Base-by-base conservation (phyloP, 2,329 filamentous ascomycete genomes). In the Aspergillus sergii region DNA sequence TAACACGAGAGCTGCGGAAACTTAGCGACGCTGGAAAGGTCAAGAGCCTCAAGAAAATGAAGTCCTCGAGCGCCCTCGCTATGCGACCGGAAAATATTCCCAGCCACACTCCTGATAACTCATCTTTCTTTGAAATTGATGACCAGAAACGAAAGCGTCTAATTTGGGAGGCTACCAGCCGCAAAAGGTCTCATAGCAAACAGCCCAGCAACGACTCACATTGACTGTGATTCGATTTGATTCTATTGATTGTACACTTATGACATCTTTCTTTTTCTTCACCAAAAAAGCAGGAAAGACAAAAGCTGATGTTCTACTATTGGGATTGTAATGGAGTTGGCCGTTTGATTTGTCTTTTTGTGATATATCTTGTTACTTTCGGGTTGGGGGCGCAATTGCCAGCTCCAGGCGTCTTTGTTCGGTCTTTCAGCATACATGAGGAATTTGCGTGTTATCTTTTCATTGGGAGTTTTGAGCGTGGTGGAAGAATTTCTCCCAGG, bases 1-100 rank as follows among this genome's bases (percentile, higher is more conserved):
- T 89, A 63, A 84, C 85, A 12, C 82, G 84, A 43, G 86, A 88
- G 66, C 78, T 89, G 66, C 84, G 82, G 65, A 84, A 84, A 34
- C 66, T 76, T n/a, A 71, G 74, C 48, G 67, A 72, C 43, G 61
- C 64, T 26, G 69, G 66, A 23, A 75, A 74, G 54, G 51, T 62
- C n/a, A 74, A 69, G 60, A 67, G 64, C 26, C 65, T 71, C n/a
- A 69, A 70, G 53, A 79, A 78, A 67, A 87, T 89, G 74, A 84
- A 84, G 54, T 84, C 85, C 58, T 82, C 81, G 55, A 80, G 80
- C 63, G 81, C 86, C 46, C 79, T 86, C n/a, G 80, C 82, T 28
- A 80, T 84, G 59, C 72, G 73, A 28, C 69, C 70, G 28, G 73
- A 75, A 5, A 75, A 76, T 43, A 67, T 72, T 41, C 64, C 64